These are phyloP conservation scores for Cladophialophora psammophila DNA, from an alignment of 2,329 filamentous ascomycete species.

Conservation along the genomic window DNA sequence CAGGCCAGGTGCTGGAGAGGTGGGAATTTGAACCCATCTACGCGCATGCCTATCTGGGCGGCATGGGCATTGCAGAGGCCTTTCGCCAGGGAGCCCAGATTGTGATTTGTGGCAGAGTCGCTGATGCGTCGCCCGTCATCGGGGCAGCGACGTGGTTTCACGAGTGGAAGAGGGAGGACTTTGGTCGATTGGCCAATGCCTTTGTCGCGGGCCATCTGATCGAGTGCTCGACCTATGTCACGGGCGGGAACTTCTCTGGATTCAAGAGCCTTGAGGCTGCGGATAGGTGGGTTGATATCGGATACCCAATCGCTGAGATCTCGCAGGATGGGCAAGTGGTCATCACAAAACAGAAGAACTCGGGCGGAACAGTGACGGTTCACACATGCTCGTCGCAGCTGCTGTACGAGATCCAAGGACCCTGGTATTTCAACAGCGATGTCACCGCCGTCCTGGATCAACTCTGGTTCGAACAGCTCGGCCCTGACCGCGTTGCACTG, in stretches of 20 bases:
- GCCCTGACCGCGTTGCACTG: constrained; percentile 58
- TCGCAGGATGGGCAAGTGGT: constrained; percentile 50
- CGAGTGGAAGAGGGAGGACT: constrained; percentile 49
- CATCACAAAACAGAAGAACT: constrained; percentile 54
- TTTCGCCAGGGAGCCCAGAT: constrained; percentile 53
- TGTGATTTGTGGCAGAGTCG: constrained; percentile 54
- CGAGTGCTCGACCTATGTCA: constrained; percentile 53
- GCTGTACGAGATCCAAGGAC: constrained; percentile 63
- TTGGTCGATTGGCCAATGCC: constrained; percentile 51
- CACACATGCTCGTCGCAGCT: constrained; percentile 62
- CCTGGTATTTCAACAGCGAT: constrained; percentile 65
- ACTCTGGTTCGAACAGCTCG: constrained; percentile 61
- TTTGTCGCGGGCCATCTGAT: constrained; percentile 51
- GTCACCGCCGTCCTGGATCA: constrained; percentile 61
- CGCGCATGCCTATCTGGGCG: constrained; percentile 49
- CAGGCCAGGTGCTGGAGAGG: constrained; percentile 45
- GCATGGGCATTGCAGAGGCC: constrained; percentile 49
- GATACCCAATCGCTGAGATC: constrained; percentile 57
- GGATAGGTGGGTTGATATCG: constrained; percentile 54
- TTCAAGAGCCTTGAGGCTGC: constrained; percentile 50
- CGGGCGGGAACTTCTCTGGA: constrained; percentile 54
- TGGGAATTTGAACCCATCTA: constrained; percentile 49
- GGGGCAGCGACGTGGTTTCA: constrained; percentile 54
- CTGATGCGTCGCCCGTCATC: constrained; percentile 55
- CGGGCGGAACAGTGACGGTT: constrained; percentile 53